Evolutionary conservation across 768 basidiomycete genomes (phyloP), one percentile per base, ranked within the genome.

Genomic region (Russula foetens): DNA sequence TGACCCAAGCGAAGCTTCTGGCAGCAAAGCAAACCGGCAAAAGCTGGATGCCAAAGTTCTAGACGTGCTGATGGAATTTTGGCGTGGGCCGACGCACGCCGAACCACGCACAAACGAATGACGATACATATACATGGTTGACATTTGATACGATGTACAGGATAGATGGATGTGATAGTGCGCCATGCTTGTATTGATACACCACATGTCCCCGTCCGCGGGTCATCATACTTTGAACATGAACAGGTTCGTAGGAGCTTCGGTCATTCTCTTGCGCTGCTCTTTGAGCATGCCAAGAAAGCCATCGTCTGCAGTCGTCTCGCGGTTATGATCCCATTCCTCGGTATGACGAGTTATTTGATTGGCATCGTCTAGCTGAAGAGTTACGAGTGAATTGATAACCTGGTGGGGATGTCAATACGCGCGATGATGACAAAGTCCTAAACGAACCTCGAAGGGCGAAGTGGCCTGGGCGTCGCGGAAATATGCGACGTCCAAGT

Each of bases 1-100:
- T 83, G 1, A 67, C 76, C 1, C 84, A 88, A 78, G 85, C 86
- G 7, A 88, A 85, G 68, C 75, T 76, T 43, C 68, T 86, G 6
- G 86, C 86, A 17, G 73, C 83, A 15, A 77, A 84, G 65, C 84
- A 87, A 66, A 77, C 79, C 1, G 76, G 83, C 23, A 88, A 84
- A 72, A 76, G 77, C 31, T 88, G 86, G 85, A 83, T 88, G 71
- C 77, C 79, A 17, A 77, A 84, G 50, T 82, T 67, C 73, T 57
- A 56, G 55, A 51, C 15, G 35, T 24, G 9, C 35, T 8, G 23
- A 38, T 24, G 43, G n/a, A 39, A 48, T 41, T n/a, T 26, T 28
- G 19, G 29, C 39, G 41, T 23, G 19, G 47, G 19, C 23, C 29
- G 15, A 14, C 24, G 24, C n/a, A n/a, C n/a, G 33, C n/a, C 11